Evolutionary conservation across 306 rosid species (phyloP), one percentile per base, ranked within the genome.

Genomic region (Abrus pulchellus): DNA sequence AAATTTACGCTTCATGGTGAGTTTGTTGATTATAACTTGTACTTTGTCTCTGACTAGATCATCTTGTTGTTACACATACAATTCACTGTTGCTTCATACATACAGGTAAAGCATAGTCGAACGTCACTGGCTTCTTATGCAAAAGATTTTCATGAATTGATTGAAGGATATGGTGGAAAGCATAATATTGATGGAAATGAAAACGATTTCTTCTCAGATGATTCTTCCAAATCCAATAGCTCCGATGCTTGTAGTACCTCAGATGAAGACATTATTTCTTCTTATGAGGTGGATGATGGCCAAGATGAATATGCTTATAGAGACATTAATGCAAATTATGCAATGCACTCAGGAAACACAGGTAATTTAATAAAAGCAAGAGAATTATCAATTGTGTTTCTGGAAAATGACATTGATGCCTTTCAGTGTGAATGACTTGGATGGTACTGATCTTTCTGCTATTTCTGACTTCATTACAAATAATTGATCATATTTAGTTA

Each of bases 51-150:
- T 74, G 55, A 5, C 38, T 44, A 9, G 27, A 68, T 38, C 43
- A 6, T 67, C 32, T 76, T 60, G 54, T 45, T 47, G 43, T 76
- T 34, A 45, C 14, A 45, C 74, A 52, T 52, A 5, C 29, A 50
- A 72, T 12, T 82, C 40, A 68, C 57, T 70, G 59, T 68, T 68
- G 78, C 77, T 62, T 56, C 70, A 14, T 80, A 68, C 70, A 14
- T 80, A 68, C 90, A 94, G 97, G 97, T 93, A 74, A 89, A 80
- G 83, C 92, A 92, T 73, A 93, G 99, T 65, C 85, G 73, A 85
- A 91, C 97, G 66, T 90, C 97, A 20, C 74, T 74, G 74, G 85
- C 90, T 77, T 91, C 95, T 56, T 92, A 90, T 67, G 86, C 75
- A 68, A 88, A 84, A 80, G 97, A 94, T 85, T 94, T 94, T 80